phyloP scores from a whole-genome alignment of 495 filamentous ascomycete species.

The Lasiosphaeria miniovina region DNA sequence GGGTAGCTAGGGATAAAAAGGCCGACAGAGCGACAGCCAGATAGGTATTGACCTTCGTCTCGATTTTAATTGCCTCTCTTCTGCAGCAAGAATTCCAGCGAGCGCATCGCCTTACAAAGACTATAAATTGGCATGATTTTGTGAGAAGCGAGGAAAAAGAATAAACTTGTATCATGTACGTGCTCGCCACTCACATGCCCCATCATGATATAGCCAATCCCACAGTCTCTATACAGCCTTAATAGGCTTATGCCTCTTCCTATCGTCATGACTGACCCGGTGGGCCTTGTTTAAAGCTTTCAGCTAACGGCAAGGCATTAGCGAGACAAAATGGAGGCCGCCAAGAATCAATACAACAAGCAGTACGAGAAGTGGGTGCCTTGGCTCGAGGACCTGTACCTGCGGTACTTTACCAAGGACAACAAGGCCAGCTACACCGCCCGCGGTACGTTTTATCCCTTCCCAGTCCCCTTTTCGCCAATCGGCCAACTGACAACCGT shows the following conservation, averaged over 20 bases:
- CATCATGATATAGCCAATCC: too few species aligned
- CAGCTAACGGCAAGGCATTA: background rate
- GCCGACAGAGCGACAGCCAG: background rate
- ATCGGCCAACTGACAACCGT: background rate
- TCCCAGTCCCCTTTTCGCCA: background rate
- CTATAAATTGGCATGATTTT: too few species aligned
- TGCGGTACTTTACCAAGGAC: constrained; percentile 67
- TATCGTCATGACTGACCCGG: too few species aligned
- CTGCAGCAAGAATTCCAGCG: too few species aligned
- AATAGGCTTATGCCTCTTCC: too few species aligned
- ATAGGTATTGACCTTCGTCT: constrained; percentile 1
- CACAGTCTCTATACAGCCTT: too few species aligned
- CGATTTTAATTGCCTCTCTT: background rate
- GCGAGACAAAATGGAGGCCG: constrained; percentile 46
- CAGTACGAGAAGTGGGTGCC: constrained; percentile 73
- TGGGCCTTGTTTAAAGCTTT: too few species aligned
- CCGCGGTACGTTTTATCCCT: constrained; percentile 42
- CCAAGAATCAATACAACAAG: constrained; percentile 55
- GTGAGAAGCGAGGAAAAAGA: too few species aligned
- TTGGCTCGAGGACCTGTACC: constrained; percentile 70
- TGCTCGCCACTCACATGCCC: too few species aligned
- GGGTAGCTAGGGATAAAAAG: background rate
- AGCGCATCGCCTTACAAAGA: too few species aligned
- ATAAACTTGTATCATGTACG: too few species aligned
- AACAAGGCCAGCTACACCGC: constrained; percentile 67